Evolutionary conservation across 2,329 filamentous ascomycete genomes (phyloP).

Genomic region (Arthrobotrys pseudoclavata): DNA sequence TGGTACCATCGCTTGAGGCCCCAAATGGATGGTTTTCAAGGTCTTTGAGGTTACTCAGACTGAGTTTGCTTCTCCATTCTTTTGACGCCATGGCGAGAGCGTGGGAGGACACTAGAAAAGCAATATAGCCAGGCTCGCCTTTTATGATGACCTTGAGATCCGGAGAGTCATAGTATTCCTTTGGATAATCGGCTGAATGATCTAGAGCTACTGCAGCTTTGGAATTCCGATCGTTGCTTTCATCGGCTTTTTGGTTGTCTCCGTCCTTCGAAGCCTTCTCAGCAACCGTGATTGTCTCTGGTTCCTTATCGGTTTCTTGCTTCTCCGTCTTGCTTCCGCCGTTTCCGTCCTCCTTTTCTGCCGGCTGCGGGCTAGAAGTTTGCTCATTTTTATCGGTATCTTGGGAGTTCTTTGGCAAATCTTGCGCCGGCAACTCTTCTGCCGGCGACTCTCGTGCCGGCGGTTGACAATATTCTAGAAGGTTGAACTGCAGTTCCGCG

Average conservation of each 20-base stretch:
- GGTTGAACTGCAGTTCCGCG: not conserved
- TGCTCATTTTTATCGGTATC: not conserved
- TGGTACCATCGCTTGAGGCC: not conserved
- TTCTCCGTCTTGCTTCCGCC: not conserved
- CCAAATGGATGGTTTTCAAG: slow-evolving; percentile 7
- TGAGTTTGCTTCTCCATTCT: slow-evolving; percentile 18
- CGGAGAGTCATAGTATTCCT: slow-evolving; percentile 16
- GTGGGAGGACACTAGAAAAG: slow-evolving; percentile 8
- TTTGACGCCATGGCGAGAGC: slow-evolving; percentile 18
- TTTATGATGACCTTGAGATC: slow-evolving; percentile 30
- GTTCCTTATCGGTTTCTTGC: not conserved
- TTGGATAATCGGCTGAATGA: not conserved
- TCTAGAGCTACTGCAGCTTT: not conserved
- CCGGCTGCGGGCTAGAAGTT: not conserved
- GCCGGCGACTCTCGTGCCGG: not conserved
- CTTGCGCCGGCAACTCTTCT: no score
- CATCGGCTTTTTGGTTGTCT: not conserved
- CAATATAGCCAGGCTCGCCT: not conserved
- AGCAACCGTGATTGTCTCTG: not conserved
- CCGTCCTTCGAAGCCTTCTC: not conserved
- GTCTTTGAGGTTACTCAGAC: not conserved
- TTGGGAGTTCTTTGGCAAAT: not conserved
- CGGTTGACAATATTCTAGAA: slow-evolving; percentile 12
- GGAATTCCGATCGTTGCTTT: not conserved
- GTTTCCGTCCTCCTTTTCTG: not conserved